Conservation (phyloP, 371 early-diverging fungal species). For the Mortierella sp. region DNA sequence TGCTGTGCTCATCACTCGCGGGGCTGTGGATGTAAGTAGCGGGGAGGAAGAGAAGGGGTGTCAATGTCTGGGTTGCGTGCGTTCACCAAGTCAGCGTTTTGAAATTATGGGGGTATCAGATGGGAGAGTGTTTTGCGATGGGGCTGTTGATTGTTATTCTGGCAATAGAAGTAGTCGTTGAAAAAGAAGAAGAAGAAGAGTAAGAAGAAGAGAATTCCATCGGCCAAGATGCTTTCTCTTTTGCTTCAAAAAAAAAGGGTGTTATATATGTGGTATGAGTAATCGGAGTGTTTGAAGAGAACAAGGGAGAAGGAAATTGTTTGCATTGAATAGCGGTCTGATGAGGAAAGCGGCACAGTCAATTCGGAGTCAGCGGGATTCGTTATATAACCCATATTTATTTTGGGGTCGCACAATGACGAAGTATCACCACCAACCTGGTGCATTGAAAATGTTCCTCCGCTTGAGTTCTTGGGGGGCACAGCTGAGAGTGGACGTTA, state of each 20-base stretch:
- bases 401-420: not conserved
- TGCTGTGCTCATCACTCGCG: slow-evolving; percentile 56
- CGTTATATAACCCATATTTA: too few species aligned
- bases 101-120: slow-evolving; percentile 19
- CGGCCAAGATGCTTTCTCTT: slow-evolving; percentile 14
- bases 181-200: slow-evolving; percentile 9
- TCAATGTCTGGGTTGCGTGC: not conserved
- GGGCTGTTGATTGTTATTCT: not conserved
- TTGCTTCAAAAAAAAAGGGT: too few species aligned
- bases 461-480: too few species aligned
- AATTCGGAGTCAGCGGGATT: not conserved
- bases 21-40: slow-evolving; percentile 1
- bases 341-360: not conserved
- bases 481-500: too few species aligned
- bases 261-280: not conserved
- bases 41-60: slow-evolving; percentile 3
- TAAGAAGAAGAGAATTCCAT: slow-evolving; percentile 29
- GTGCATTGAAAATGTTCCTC: too few species aligned
- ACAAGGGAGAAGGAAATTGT: not conserved
- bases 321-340: too few species aligned
- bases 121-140: slow-evolving; percentile 15
- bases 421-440: too few species aligned
- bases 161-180: slow-evolving; percentile 4
- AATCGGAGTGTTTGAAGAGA: not conserved
- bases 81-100: too few species aligned